phyloP scores from a whole-genome alignment of 2,329 filamentous ascomycete species.

The Penicillium vulpinum region DNA sequence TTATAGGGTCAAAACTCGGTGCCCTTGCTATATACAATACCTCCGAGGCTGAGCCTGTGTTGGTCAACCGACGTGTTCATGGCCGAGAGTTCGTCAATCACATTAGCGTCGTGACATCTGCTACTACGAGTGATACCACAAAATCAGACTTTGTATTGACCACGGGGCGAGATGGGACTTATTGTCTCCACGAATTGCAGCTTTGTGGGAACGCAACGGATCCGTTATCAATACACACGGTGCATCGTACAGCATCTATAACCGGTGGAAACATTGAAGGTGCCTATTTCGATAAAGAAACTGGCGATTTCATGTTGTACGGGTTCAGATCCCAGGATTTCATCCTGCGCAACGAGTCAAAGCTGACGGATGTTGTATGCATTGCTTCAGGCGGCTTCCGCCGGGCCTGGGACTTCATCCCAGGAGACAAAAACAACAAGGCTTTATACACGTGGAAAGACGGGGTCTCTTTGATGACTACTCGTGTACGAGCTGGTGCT shows the following conservation, averaged over 20 bases:
- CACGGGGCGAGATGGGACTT: constrained; percentile 74
- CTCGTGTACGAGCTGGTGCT: constrained; percentile 41
- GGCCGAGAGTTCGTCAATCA: constrained; percentile 67
- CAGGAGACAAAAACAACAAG: constrained; percentile 30
- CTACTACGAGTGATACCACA: constrained; percentile 13
- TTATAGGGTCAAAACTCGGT: constrained; percentile 59
- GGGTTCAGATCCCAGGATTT: constrained; percentile 57
- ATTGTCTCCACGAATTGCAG: constrained; percentile 60
- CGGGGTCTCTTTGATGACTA: constrained; percentile 56
- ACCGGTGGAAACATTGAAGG: constrained; percentile 77
- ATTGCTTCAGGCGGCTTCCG: constrained; percentile 85
- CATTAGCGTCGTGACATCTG: constrained; percentile 44
- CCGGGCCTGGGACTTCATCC: constrained; percentile 67
- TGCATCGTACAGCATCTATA: constrained; percentile 69
- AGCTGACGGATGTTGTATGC: constrained; percentile 66
- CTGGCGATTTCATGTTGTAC: constrained; percentile 23
- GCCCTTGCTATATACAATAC: constrained; percentile 52
- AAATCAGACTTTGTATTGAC: constrained; percentile 57
- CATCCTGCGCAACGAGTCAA: constrained; percentile 75
- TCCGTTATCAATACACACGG: constrained; percentile 44
- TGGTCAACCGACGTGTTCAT: constrained; percentile 43
- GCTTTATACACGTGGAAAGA: constrained; percentile 74
- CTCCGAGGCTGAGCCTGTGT: constrained; percentile 21
- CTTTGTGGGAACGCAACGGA: constrained; percentile 27
- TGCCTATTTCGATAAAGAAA: constrained; percentile 57